phyloP scores from a whole-genome alignment of 2,329 filamentous ascomycete species.

The Penicillium concentricum region DNA sequence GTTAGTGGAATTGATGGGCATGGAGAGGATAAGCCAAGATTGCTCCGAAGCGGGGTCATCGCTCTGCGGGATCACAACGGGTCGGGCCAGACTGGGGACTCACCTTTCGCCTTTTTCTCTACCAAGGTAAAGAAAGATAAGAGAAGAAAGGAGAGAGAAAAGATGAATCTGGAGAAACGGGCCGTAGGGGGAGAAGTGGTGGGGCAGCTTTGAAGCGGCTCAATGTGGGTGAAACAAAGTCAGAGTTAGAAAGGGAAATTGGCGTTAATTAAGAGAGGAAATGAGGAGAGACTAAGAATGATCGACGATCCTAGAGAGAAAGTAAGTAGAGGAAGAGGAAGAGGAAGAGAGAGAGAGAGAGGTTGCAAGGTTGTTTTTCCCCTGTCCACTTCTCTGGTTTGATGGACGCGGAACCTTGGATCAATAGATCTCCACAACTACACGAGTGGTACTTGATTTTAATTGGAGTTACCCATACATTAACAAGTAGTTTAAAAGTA shows the following conservation, averaged over 20 bases:
- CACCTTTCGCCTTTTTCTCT: neutral
- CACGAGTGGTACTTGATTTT: neutral
- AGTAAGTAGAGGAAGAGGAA: too few species aligned
- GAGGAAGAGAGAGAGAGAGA: neutral
- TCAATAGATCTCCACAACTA: slow-evolving; percentile 7
- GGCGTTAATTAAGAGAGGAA: neutral
- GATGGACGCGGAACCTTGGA: slow-evolving; percentile 11
- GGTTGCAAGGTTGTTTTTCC: neutral
- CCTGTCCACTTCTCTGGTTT: slow-evolving; percentile 8
- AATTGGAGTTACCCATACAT: neutral
- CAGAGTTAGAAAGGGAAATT: neutral
- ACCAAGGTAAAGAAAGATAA: neutral
- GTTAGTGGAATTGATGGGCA: slow-evolving; percentile 9
- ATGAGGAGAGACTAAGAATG: neutral
- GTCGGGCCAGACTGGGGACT: neutral
- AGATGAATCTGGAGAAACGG: slow-evolving; percentile 11
- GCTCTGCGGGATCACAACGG: slow-evolving; percentile 6
- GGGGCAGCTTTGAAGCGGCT: slow-evolving; percentile 8
- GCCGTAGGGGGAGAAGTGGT: slow-evolving; percentile 4
- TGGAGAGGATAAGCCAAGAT: slow-evolving; percentile 3
- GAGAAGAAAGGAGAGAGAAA: neutral
- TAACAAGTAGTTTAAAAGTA: neutral
- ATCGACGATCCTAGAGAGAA: neutral
- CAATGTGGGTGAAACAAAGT: slow-evolving; percentile 5
- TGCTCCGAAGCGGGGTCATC: slow-evolving; percentile 9